These are phyloP conservation scores for Chlamydomonas schloesseri DNA, from an alignment of 139 green algal species.

Conservation along the genomic window DNA sequence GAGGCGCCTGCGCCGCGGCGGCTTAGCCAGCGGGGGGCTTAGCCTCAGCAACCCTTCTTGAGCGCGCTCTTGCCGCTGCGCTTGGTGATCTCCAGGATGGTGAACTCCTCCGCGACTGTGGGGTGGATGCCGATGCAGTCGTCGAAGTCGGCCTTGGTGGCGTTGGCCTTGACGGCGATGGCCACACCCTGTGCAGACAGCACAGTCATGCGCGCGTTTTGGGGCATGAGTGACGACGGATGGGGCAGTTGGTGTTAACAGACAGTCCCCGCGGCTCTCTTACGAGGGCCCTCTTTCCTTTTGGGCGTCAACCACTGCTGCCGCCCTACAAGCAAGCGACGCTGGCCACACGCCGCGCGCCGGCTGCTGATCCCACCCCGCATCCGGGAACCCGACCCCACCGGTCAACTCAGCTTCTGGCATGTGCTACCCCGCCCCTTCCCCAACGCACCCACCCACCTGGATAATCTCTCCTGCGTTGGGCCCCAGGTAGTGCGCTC, in stretches of 20 bases:
- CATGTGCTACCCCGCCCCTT: too few relatives aligned
- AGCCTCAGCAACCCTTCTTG: constrained; percentile 65
- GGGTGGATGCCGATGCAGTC: constrained; percentile 85
- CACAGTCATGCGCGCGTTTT: too few relatives aligned
- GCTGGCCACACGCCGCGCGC: too few relatives aligned
- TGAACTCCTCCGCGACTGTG: constrained; percentile 89
- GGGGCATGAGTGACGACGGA: too few relatives aligned
- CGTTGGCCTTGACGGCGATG: constrained; percentile 86
- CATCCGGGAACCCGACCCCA: too few relatives aligned
- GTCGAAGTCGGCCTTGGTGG: constrained; percentile 90
- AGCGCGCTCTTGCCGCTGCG: constrained; percentile 59
- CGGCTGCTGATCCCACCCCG: too few relatives aligned
- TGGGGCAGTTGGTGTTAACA: too few relatives aligned
- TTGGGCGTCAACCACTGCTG: too few relatives aligned
- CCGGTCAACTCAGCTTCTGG: too few relatives aligned
- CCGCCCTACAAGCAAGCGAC: too few relatives aligned
- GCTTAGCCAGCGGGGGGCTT: constrained; percentile 41
- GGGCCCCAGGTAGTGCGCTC: constrained; percentile 91
- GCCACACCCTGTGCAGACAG: constrained; percentile 83
- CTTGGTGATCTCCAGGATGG: constrained; percentile 64
- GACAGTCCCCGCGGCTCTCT: too few relatives aligned
- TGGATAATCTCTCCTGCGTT: constrained; percentile 92
- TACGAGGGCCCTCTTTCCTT: too few relatives aligned
- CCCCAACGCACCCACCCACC: background rate
- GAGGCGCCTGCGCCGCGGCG: background rate